A percentile compares a stretch with the other conserved stretches of the same genome.
Conservation (phyloP, 2,329 filamentous ascomycete genomes). For the Alternaria postmessia region DNA sequence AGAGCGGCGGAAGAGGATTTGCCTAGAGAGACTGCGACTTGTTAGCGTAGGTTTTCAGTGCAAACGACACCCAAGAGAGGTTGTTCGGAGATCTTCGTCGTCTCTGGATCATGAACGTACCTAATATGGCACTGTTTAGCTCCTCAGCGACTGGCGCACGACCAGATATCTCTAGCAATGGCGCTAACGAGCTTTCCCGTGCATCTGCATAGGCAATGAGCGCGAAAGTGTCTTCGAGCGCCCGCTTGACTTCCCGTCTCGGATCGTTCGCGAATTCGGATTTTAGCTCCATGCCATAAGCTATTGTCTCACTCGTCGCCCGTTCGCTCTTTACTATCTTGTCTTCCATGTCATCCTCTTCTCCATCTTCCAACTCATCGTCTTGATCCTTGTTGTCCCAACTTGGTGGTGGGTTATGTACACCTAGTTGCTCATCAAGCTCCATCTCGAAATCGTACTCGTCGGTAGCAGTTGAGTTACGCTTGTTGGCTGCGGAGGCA, state of each 20-base stretch:
- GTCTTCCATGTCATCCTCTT: conserved; percentile 37
- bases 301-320: conserved; percentile 73
- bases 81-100: not conserved
- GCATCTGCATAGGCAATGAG: conserved; percentile 88
- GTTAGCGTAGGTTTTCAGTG: not conserved
- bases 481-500: conserved; percentile 37
- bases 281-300: conserved; percentile 81
- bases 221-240: conserved; percentile 85
- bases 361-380: conserved; percentile 52
- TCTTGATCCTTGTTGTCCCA: conserved; percentile 41
- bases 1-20: conserved; percentile 87
- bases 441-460: conserved; percentile 66
- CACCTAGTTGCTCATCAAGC: conserved; percentile 62
- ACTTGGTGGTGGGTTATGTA: conserved; percentile 39
- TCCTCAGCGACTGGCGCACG: conserved; percentile 86
- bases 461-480: conserved; percentile 52
- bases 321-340: conserved; percentile 46
- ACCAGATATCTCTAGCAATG: conserved; percentile 78
- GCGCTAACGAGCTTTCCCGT: conserved; percentile 76
- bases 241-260: conserved; percentile 73
- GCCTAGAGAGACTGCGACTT: conserved; percentile 76
- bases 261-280: conserved; percentile 78
- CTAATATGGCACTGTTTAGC: conserved; percentile 89
- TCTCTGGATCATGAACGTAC: conserved; percentile 56
- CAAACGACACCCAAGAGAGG: not conserved